phyloP scores from a whole-genome alignment of 306 rosid species.

The Dryas drummondii region DNA sequence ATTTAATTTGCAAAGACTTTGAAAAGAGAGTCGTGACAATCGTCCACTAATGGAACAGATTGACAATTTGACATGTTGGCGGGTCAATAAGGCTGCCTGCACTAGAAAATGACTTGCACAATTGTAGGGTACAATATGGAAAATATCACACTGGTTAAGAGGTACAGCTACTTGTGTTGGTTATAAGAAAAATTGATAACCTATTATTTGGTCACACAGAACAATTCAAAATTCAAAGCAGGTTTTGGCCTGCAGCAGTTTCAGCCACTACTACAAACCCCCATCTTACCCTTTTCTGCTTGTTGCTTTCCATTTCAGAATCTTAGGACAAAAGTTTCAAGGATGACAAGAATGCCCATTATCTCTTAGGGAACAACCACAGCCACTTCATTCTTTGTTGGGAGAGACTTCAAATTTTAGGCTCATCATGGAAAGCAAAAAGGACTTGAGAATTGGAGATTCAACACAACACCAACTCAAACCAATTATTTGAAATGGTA shows the following conservation, averaged over 20 bases:
- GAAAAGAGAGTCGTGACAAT: neutral
- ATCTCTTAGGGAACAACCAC: conserved; percentile 22
- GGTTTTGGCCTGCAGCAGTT: conserved; percentile 12
- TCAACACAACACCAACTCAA: no score
- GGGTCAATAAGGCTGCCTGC: conserved; percentile 3
- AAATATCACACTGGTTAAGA: neutral
- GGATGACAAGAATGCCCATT: neutral
- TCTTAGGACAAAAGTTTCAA: conserved; percentile 11
- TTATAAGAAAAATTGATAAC: neutral
- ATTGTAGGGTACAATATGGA: neutral
- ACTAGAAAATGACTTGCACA: conserved; percentile 3
- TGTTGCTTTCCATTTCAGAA: conserved; percentile 27
- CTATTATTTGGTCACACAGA: neutral
- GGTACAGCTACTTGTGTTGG: neutral
- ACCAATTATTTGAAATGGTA: no score
- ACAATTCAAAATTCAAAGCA: conserved; percentile 14
- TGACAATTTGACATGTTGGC: neutral
- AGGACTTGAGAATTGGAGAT: neutral
- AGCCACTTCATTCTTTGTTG: conserved; percentile 30
- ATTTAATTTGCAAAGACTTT: neutral
- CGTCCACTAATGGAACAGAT: neutral
- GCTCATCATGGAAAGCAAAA: neutral
- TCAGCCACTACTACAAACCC: conserved; percentile 23
- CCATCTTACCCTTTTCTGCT: conserved; percentile 19
- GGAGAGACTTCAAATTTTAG: neutral